A percentile compares a stretch with the other conserved stretches of the same genome.
Evolutionary conservation across 1,284 basidiomycete species (phyloP).

Genomic region (Pascua guehoae): DNA sequence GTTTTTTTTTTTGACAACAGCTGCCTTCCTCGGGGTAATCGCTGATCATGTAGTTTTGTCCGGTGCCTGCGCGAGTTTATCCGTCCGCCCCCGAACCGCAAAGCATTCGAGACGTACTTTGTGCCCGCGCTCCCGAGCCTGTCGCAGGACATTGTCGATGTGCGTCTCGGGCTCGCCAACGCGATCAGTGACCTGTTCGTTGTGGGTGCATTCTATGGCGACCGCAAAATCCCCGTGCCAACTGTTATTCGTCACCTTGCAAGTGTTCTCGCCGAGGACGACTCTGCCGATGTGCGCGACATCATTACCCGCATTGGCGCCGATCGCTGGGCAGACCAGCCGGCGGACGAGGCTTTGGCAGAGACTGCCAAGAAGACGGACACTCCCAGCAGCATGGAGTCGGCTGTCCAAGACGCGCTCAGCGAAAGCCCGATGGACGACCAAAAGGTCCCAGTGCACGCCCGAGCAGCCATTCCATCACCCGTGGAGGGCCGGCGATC

Average conservation of each 20-base stretch:
- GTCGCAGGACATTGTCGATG: constrained; percentile 72
- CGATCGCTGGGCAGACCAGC: constrained; percentile 12
- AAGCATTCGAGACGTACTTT: constrained; percentile 58
- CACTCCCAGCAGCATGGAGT: constrained; percentile 72
- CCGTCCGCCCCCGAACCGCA: constrained; percentile 48
- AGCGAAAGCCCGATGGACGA: neutral
- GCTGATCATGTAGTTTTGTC: constrained; percentile 53
- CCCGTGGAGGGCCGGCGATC: neutral
- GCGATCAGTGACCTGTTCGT: constrained; percentile 40
- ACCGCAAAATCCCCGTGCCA: constrained; percentile 22
- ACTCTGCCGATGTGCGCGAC: constrained; percentile 39
- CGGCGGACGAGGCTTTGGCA: constrained; percentile 1
- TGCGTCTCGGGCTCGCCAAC: constrained; percentile 75
- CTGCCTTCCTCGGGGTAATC: constrained; percentile 18
- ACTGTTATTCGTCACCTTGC: constrained; percentile 29
- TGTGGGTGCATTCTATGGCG: constrained; percentile 37
- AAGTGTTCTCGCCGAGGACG: constrained; percentile 28
- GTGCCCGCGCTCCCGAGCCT: constrained; percentile 61
- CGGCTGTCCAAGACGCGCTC: constrained; percentile 64
- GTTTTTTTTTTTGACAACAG: constrained; percentile 33
- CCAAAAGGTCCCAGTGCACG: constrained; percentile 1
- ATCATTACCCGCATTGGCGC: constrained; percentile 29
- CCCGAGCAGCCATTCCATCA: constrained; percentile 3
- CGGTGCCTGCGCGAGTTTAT: constrained; percentile 67
- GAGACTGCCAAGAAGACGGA: constrained; percentile 58